Base-by-base conservation (phyloP, 2,329 filamentous ascomycete genomes). In the Dothistroma septosporum region DNA sequence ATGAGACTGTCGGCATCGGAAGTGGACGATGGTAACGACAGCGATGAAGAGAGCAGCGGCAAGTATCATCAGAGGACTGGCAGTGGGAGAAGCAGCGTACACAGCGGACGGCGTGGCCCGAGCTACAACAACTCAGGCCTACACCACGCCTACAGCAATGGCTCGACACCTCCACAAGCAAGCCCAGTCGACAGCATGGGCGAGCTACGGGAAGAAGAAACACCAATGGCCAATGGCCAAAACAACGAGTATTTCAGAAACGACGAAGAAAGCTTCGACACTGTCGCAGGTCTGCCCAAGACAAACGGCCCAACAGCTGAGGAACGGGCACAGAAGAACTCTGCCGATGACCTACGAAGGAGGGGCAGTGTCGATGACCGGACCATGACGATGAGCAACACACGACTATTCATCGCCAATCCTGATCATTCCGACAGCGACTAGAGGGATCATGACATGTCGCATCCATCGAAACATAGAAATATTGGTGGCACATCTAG, bases 1-100 rank as follows among this genome's bases (percentile, higher is more conserved):
- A 86, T 97, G 76, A 87, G 94, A 48, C 81, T 99, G 64, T 96
- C 91, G 74, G 93, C 94, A n/a, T 95, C 90, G 55, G 94, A 99
- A 75, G 90, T 97, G 14, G 92, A 96, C 70, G 91, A 90, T 66
- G 92, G 88, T 66, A 64, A 66, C 47, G 91, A 92, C 69, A 91
- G 87, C 72, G 90, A 91, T 56, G 88, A 91, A 49, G 89, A 91
- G 66, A 78, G 73, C 67, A 81, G 79, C 61, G 68, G 61, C 31
- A 55, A 72, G 69, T 82, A 76, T 81, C 89, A 92, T 76, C 85
- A 85, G 64, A 81, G 89, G 65, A 89, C 85, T 22, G 87, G 88
- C 50, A 92, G 88, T 69, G 89, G 89, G 21, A 83, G 89, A 65
- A 91, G 87, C 74, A 92, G 83, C 49, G 72, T 85, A 16, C 74